Percentiles rank a stretch among this genome's conserved stretches.
phyloP scores from a whole-genome alignment of 2,329 filamentous ascomycete genomes.

The Pseudohalonectria lignicola region DNA sequence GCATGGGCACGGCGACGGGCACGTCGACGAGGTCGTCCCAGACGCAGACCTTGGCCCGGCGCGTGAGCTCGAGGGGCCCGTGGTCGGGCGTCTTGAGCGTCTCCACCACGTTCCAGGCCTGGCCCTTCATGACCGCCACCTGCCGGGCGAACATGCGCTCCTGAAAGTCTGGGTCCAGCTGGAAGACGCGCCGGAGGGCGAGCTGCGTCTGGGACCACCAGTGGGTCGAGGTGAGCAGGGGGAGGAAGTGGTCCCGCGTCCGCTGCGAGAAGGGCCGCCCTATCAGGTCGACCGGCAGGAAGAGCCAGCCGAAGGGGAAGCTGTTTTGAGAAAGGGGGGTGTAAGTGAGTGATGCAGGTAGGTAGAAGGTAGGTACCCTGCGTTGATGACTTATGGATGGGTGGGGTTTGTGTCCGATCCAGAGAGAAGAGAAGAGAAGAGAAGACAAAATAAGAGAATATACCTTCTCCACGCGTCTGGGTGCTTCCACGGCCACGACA shows the following conservation, averaged over 20 bases:
- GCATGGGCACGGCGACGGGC: slow-evolving; percentile 84
- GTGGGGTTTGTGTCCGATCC: no score
- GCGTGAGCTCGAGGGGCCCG: slow-evolving; percentile 81
- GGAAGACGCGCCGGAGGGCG: slow-evolving; percentile 76
- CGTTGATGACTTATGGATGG: not conserved
- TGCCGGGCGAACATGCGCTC: slow-evolving; percentile 99
- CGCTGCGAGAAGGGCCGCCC: slow-evolving; percentile 92
- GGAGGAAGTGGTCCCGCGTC: slow-evolving; percentile 91
- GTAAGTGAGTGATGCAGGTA: no score
- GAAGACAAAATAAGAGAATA: no score
- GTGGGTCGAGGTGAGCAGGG: slow-evolving; percentile 80
- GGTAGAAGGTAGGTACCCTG: not conserved
- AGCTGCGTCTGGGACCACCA: slow-evolving; percentile 97
- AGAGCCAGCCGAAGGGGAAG: slow-evolving; percentile 98
- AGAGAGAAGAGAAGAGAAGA: no score
- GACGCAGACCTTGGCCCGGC: slow-evolving; percentile 83
- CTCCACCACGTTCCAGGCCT: slow-evolving; percentile 98
- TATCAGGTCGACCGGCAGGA: slow-evolving; percentile 90
- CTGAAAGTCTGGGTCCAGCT: slow-evolving; percentile 89
- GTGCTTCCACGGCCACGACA: slow-evolving; percentile 99
- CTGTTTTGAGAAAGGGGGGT: slow-evolving; percentile 40
- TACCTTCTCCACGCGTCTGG: slow-evolving; percentile 72
- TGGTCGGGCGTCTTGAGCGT: slow-evolving; percentile 89
- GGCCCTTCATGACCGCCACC: slow-evolving; percentile 97
- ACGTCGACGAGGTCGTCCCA: slow-evolving; percentile 98